phyloP scores from a whole-genome alignment of 1,284 basidiomycete species.

The Vanrija pseudolonga region DNA sequence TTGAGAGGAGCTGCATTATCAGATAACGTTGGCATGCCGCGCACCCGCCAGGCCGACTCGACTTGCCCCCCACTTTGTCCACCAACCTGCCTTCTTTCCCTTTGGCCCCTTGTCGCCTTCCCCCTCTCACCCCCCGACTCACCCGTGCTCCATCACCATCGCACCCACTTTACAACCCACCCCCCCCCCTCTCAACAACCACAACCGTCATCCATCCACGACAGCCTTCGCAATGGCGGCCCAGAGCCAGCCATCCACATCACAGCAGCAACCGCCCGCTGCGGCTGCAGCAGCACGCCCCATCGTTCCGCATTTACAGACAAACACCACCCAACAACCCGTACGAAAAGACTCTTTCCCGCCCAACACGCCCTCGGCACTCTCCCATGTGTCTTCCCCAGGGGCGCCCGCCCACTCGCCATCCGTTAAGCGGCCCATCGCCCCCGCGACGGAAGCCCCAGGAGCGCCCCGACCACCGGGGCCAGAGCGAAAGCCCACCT shows the following conservation, averaged over 20 bases:
- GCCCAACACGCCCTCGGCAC: constrained; percentile 22
- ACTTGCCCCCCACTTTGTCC: no score
- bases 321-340: neutral
- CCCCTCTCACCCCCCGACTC: no score
- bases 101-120: no score
- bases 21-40: no score
- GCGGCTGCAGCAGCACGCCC: neutral
- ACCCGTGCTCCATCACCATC: no score
- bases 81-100: no score
- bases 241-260: neutral
- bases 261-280: neutral
- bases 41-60: no score
- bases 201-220: no score
- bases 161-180: no score
- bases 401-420: constrained; percentile 8
- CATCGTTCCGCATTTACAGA: constrained; percentile 3
- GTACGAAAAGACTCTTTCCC: constrained; percentile 13
- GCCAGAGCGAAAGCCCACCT: constrained; percentile 22
- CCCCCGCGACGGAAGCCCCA: constrained; percentile 8
- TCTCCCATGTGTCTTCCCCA: constrained; percentile 27
- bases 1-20: no score
- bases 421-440: constrained; percentile 6
- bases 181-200: no score
- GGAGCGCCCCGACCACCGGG: neutral
- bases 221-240: no score